phyloP scores from a whole-genome alignment of 495 filamentous ascomycete species.

The Clavariopsis aquatica region DNA sequence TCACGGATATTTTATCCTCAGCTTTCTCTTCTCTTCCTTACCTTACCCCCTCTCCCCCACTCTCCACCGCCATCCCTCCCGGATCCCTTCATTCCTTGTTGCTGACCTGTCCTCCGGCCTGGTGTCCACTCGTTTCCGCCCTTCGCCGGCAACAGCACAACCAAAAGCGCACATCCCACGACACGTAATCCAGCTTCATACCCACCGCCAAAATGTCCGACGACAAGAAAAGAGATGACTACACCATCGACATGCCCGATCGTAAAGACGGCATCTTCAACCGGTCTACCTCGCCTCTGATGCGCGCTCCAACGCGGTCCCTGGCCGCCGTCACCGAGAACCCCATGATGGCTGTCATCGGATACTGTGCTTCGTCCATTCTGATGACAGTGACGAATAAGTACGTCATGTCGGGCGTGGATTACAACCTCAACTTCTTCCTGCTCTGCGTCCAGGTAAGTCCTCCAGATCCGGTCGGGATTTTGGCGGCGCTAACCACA shows the following conservation, averaged over 20 bases:
- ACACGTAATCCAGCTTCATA: constrained; percentile 27
- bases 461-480: constrained; percentile 34
- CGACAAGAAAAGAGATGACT: constrained; percentile 77
- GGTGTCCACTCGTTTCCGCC: constrained; percentile 16
- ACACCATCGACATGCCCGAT: constrained; percentile 50
- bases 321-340: constrained; percentile 58
- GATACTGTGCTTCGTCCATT: constrained; percentile 93
- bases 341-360: constrained; percentile 76
- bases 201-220: constrained; percentile 57
- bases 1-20: no score
- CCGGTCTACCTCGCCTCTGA: constrained; percentile 36
- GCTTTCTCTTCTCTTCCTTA: neutral
- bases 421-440: constrained; percentile 98
- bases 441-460: constrained; percentile 86
- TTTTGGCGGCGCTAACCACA: constrained; percentile 18
- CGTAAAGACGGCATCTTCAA: constrained; percentile 62
- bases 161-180: neutral
- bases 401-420: constrained; percentile 85
- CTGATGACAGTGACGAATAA: constrained; percentile 99
- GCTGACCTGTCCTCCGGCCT: constrained; percentile 12
- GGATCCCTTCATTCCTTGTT: neutral
- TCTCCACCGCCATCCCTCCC: neutral
- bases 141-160: no score
- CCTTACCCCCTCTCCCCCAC: constrained; percentile 13
- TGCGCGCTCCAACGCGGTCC: constrained; percentile 43